Percentiles rank a stretch among this genome's conserved stretches.
phyloP scores from a whole-genome alignment of 306 rosid species.

The Vigna unguiculata region DNA sequence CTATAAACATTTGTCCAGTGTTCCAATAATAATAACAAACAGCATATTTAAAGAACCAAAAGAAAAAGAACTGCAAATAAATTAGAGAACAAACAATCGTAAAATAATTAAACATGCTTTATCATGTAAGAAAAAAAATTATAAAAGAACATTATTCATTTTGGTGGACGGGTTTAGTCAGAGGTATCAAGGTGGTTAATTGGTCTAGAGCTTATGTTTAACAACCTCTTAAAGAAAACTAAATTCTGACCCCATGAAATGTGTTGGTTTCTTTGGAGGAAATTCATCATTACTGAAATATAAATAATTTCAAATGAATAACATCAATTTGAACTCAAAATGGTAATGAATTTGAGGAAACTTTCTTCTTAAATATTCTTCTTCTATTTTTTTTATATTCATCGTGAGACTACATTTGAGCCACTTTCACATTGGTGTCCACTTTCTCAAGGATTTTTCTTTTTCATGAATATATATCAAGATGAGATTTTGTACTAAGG shows the following conservation, averaged over 20 bases:
- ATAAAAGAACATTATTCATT: not conserved
- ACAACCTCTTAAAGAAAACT: not conserved
- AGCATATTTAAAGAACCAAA: not conserved
- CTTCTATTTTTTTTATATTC: too few species aligned
- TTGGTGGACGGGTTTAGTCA: not conserved
- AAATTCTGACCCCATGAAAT: not conserved
- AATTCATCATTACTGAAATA: too few species aligned
- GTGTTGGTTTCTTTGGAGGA: too few species aligned
- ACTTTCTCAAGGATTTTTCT: too few species aligned
- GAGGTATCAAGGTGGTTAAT: not conserved
- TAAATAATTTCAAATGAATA: too few species aligned
- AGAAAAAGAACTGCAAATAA: not conserved
- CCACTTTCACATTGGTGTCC: too few species aligned
- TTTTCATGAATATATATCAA: too few species aligned
- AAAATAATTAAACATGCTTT: not conserved
- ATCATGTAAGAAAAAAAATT: not conserved
- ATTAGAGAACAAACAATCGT: constrained; percentile 13
- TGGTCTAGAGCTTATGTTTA: not conserved
- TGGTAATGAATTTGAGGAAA: too few species aligned
- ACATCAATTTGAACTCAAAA: too few species aligned
- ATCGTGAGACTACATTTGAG: too few species aligned
- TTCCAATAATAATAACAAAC: constrained; percentile 9
- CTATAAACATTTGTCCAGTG: constrained; percentile 30
- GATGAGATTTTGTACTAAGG: too few species aligned
- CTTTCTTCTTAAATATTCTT: too few species aligned